Conservation (phyloP, 805 yeast genomes). For the Tetrapisispora phaffii region DNA sequence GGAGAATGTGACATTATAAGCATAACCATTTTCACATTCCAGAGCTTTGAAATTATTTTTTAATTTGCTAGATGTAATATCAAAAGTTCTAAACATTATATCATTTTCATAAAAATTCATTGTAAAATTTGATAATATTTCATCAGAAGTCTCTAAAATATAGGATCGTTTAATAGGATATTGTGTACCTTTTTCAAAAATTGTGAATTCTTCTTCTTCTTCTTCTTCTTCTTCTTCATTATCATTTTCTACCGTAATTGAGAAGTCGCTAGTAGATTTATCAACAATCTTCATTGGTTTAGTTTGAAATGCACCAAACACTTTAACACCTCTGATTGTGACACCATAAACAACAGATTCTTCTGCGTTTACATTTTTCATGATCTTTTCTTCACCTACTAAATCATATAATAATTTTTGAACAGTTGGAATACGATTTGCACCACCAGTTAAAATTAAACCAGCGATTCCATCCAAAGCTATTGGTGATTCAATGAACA, state of each 20-base stretch:
- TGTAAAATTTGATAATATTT: slow-evolving; percentile 21
- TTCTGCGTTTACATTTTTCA: slow-evolving; percentile 88
- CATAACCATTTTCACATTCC: slow-evolving; percentile 33
- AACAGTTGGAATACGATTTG: slow-evolving; percentile 82
- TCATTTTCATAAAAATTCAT: slow-evolving; percentile 28
- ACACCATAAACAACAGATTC: slow-evolving; percentile 90
- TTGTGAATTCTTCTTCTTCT: slow-evolving; percentile 28
- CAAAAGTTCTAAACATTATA: slow-evolving; percentile 10
- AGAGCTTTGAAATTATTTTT: slow-evolving; percentile 26
- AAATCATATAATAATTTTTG: slow-evolving; percentile 48
- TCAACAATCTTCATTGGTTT: slow-evolving; percentile 50
- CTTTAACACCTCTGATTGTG: slow-evolving; percentile 68
- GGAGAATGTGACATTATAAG: slow-evolving; percentile 34
- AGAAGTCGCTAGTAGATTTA: slow-evolving; percentile 41
- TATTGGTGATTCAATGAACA: slow-evolving; percentile 15
- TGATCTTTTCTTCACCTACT: slow-evolving; percentile 42
- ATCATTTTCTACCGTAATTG: slow-evolving; percentile 14
- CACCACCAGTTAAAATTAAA: slow-evolving; percentile 80
- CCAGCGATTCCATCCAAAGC: slow-evolving; percentile 41
- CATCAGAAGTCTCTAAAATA: slow-evolving; percentile 29
- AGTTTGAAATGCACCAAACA: slow-evolving; percentile 56
- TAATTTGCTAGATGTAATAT: slow-evolving; percentile 21
- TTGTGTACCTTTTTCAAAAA: slow-evolving; percentile 41
- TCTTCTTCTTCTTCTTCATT: slow-evolving; percentile 8
- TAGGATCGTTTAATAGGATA: slow-evolving; percentile 26